Evolutionary conservation across 371 early-diverging fungal species (phyloP), one percentile per base, ranked within the genome.

Genomic region (Cokeromyces recurvatus): DNA sequence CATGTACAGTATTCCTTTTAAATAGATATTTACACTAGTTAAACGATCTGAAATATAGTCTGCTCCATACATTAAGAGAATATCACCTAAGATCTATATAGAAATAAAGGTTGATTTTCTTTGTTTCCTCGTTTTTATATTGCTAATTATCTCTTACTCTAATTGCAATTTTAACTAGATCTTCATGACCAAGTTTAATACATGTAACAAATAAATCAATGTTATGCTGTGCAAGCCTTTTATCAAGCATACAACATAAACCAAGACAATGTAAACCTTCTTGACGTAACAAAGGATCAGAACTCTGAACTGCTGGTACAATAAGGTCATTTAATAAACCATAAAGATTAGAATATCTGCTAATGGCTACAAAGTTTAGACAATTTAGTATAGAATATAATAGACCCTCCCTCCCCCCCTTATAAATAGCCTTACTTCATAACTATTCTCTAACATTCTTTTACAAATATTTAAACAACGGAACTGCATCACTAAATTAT

Each of bases 261-360:
- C 87, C 90, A 27, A 93, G 68, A 48, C 92, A 92, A 48, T 89
- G 84, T 20, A 91, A 64, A 19, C 90, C 92, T 37, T 84, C 78
- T 55, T 86, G 85, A 27, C 84, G 81, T 32, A 90, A 54, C 2
- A 80, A 70, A 5, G 74, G 62, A 46, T 92, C 87, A 5, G 71
- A 59, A 59, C 79, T 81, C 52, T 82, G 82, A 15, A 92, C 77
- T 0, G 91, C 86, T 0, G 93, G 93, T 22, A 86, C 78, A 38
- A 93, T 80, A 53, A 88, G 61, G 35, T 89, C 87, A 37, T 87
- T 86, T 46, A 91, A 58, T 35, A 93, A 68, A 35, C 86, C 92
- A 58, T 82, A 86, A 48, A 91, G 64, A 3, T 85, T 76, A 2
- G 89, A 79, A 48, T 87, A n/a, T 90, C 81, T 27, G 71, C 75